Percentiles rank a stretch among this genome's conserved stretches.
Conservation (phyloP, 192 early-diverging fungal species). For the Podila clonocystis region DNA sequence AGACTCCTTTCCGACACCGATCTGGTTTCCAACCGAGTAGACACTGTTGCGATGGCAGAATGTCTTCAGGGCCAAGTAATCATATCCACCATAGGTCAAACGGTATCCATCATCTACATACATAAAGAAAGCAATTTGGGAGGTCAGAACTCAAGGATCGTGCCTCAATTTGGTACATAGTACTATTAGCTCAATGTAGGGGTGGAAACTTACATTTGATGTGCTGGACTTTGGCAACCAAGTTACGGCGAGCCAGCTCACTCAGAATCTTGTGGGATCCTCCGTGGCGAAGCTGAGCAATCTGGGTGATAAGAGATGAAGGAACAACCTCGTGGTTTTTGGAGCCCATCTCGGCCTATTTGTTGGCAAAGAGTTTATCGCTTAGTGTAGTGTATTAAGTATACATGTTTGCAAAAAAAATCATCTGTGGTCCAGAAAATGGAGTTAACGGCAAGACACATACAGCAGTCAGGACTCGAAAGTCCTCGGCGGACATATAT, state of each 20-base stretch:
- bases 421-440: background rate
- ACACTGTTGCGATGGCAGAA: slow-evolving; percentile 88
- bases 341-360: slow-evolving; percentile 92
- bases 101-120: slow-evolving; percentile 91
- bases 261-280: slow-evolving; percentile 86
- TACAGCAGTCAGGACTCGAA: slow-evolving; percentile 95
- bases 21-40: slow-evolving; percentile 97
- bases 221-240: slow-evolving; percentile 88
- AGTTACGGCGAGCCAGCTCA: slow-evolving; percentile 89
- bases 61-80: slow-evolving; percentile 96
- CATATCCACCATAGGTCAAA: slow-evolving; percentile 99
- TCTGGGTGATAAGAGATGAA: slow-evolving; percentile 89
- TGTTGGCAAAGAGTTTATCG: background rate
- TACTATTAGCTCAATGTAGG: slow-evolving; percentile 45
- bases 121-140: background rate
- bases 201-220: slow-evolving; percentile 69
- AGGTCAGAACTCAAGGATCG: background rate
- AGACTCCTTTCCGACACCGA: slow-evolving; percentile 99
- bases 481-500: slow-evolving; percentile 94
- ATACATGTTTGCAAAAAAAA: background rate
- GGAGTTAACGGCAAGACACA: slow-evolving; percentile 2
- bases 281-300: slow-evolving; percentile 89
- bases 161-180: slow-evolving; percentile 65
- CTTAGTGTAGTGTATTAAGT: background rate
- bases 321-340: slow-evolving; percentile 99